These are phyloP conservation scores for Pichia exigua DNA, from an alignment of 805 yeast species.

Conservation along the genomic window DNA sequence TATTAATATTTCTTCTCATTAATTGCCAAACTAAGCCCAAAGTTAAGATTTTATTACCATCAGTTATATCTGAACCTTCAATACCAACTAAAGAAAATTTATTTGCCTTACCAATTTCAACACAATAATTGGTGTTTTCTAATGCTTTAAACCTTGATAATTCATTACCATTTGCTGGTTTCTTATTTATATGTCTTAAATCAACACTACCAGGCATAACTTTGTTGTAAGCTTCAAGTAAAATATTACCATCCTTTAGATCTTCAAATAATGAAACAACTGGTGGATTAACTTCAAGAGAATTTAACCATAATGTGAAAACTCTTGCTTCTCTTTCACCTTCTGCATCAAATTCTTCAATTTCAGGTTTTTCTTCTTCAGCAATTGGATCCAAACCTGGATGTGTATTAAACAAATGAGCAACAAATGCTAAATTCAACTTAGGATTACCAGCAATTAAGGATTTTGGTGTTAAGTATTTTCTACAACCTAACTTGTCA, in stretches of 20 bases:
- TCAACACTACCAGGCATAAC: conserved; percentile 91
- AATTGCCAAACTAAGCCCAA: conserved; percentile 96
- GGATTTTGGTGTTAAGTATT: conserved; percentile 88
- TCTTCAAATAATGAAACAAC: conserved; percentile 89
- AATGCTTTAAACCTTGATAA: conserved; percentile 87
- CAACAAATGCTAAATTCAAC: conserved; percentile 93
- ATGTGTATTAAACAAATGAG: conserved; percentile 90
- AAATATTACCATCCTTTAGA: conserved; percentile 81
- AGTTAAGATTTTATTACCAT: conserved; percentile 82
- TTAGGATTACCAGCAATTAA: conserved; percentile 95
- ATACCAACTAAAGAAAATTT: conserved; percentile 93
- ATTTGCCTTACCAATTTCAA: conserved; percentile 87
- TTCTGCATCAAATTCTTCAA: conserved; percentile 98
- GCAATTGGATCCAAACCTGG: conserved; percentile 96
- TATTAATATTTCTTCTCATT: conserved; percentile 91
- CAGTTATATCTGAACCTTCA: conserved; percentile 95
- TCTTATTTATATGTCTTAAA: conserved; percentile 71
- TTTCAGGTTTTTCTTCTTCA: conserved; percentile 84
- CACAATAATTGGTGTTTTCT: conserved; percentile 98
- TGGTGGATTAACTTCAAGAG: conserved; percentile 92
- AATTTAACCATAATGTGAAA: conserved; percentile 94
- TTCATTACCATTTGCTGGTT: conserved; percentile 68
- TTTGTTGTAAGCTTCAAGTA: conserved; percentile 90
- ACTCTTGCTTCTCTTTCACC: conserved; percentile 99
- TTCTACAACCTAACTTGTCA: conserved; percentile 85